Evolutionary conservation across 495 filamentous ascomycete species (phyloP).

Genomic region (Penicillium lividum): DNA sequence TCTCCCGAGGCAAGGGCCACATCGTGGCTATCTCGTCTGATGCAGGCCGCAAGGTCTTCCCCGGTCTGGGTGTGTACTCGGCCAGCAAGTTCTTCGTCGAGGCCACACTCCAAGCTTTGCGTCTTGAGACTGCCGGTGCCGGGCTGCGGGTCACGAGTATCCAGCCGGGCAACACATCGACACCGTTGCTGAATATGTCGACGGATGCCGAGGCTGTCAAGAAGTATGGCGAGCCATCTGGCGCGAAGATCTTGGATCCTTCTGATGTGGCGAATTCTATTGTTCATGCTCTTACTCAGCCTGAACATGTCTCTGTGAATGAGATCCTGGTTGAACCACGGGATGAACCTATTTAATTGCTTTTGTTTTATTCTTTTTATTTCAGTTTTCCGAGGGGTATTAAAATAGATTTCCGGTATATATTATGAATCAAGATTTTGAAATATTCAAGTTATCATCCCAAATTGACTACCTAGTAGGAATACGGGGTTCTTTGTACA

Average conservation of each 20-base stretch:
- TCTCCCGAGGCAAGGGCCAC: constrained; percentile 59
- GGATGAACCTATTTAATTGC: constrained; percentile 63
- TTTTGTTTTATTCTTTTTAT: neutral
- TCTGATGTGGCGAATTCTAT: constrained; percentile 65
- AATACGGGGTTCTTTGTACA: too few species aligned
- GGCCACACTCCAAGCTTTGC: constrained; percentile 64
- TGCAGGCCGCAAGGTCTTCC: constrained; percentile 70
- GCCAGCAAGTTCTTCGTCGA: constrained; percentile 75
- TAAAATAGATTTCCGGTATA: neutral
- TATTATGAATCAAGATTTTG: neutral
- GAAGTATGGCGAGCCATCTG: constrained; percentile 67
- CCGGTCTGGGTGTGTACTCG: constrained; percentile 70
- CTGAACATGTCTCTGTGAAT: constrained; percentile 66
- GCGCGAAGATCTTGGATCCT: constrained; percentile 62
- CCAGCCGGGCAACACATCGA: constrained; percentile 67
- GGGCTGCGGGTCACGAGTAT: constrained; percentile 65
- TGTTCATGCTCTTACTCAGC: constrained; percentile 63
- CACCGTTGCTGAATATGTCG: constrained; percentile 63
- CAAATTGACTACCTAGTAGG: too few species aligned
- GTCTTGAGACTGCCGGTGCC: constrained; percentile 64
- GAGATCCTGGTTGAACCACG: constrained; percentile 71
- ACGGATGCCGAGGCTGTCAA: constrained; percentile 67
- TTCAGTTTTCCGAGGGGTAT: too few species aligned
- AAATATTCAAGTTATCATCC: neutral
- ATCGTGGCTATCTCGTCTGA: constrained; percentile 71